These are phyloP conservation scores for Elsinoe batatas DNA, from an alignment of 2,329 filamentous ascomycete species.

Conservation along the genomic window DNA sequence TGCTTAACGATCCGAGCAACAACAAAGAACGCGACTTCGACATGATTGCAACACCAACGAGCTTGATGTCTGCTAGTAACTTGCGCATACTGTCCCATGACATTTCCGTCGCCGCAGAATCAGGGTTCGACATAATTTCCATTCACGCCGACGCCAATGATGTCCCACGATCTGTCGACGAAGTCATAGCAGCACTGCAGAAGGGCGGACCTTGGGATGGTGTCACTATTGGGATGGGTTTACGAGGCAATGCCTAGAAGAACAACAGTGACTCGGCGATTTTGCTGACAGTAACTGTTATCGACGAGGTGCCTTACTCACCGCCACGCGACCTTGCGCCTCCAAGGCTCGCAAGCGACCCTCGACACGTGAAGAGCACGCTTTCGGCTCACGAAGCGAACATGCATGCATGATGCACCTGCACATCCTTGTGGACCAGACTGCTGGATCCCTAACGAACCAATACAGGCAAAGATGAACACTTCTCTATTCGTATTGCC, in stretches of 20 bases:
- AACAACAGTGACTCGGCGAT: too few relatives aligned
- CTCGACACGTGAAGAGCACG: neutral
- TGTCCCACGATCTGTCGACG: neutral
- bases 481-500: conserved; percentile 1
- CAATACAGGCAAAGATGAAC: neutral
- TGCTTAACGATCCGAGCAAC: neutral
- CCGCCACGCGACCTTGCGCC: neutral
- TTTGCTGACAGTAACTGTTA: too few relatives aligned
- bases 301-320: neutral
- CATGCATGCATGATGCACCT: neutral
- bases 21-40: neutral
- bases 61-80: neutral
- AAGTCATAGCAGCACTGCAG: neutral
- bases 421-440: neutral
- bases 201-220: neutral
- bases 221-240: neutral
- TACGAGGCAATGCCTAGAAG: neutral
- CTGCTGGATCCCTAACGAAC: neutral
- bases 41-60: neutral
- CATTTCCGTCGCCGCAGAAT: neutral
- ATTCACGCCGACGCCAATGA: neutral
- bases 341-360: neutral
- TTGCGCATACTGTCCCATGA: neutral
- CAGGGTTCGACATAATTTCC: neutral
- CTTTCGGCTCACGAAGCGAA: conserved; percentile 4